phyloP scores from a whole-genome alignment of 2,329 filamentous ascomycete species.

The Beauveria sp. region DNA sequence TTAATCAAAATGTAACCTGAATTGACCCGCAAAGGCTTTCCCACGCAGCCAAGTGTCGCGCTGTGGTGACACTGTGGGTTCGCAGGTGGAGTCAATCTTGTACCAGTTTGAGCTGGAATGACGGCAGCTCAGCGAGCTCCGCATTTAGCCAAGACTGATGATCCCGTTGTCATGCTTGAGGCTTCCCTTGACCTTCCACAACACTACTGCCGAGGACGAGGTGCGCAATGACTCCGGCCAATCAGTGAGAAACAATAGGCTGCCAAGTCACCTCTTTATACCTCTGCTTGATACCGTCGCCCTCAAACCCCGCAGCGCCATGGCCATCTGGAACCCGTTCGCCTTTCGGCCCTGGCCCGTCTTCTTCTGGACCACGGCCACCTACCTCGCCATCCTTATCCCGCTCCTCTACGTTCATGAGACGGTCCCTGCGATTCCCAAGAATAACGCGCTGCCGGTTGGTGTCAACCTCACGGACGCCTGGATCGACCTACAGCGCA shows the following conservation, averaged over 20 bases:
- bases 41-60: too few species aligned
- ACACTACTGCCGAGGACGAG: neutral
- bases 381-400: conserved; percentile 73
- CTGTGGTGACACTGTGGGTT: neutral
- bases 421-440: conserved; percentile 55
- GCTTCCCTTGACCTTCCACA: neutral
- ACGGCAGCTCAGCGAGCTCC: conserved; percentile 3
- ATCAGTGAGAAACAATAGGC: neutral
- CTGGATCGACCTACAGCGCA: conserved; percentile 71
- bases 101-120: neutral
- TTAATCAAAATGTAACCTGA: too few species aligned
- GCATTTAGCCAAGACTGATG: neutral
- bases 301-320: neutral
- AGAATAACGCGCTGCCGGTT: conserved; percentile 35
- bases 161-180: neutral
- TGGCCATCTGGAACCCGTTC: conserved; percentile 44
- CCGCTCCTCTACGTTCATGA: conserved; percentile 68
- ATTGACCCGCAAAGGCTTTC: too few species aligned
- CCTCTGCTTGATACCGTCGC: neutral
- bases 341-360: conserved; percentile 77
- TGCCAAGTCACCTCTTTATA: neutral
- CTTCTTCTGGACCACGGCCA: conserved; percentile 65
- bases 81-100: neutral
- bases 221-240: neutral
- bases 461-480: conserved; percentile 79